Base-by-base conservation (phyloP, 2,329 filamentous ascomycete species). In the Proliferodiscus dingleyae region DNA sequence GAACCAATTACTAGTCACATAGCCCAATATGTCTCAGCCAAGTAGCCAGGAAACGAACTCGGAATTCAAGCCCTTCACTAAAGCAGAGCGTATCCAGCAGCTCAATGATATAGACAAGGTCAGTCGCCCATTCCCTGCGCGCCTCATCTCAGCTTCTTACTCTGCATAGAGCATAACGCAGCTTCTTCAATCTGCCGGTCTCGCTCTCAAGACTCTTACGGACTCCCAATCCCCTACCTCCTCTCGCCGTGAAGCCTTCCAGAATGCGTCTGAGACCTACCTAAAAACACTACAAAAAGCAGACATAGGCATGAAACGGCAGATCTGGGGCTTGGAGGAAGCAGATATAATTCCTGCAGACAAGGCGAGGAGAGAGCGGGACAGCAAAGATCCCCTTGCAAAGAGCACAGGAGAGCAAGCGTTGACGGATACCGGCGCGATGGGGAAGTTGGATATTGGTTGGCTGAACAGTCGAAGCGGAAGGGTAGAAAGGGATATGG, bases 391-490 rank as follows among this genome's bases (percentile, higher is more conserved):
- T 23, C 18, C 22, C 8, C 34, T 37, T 11, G 21, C 24, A 41
- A 50, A 37, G 33, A 43, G 56, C n/a, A n/a, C n/a, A n/a, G n/a
- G n/a, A n/a, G n/a, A n/a, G n/a, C n/a, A n/a, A n/a, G n/a, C n/a
- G n/a, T n/a, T n/a, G n/a, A n/a, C n/a, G n/a, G 63, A 44, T 9
- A 55, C 60, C 74, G 30, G 67, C 71, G 46, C 78, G 72, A 18
- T 72, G 71, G 56, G 75, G 2, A 61, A 60, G 15, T 71, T 96
- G 43, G 90, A 96, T 62, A 83, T 94, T 11, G 90, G 90, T 24
- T 91, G 87, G 80, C 68, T 97, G 58, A 97, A 96, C 63, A 90
- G 87, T 59, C 78, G 88, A 46, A 88, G 87, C 50, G 85, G 87
- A 52, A 84, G 84, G 52, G 86, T 94, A 18, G 87, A 87, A 46